phyloP scores from a whole-genome alignment of 176 grass and related monocot species.

The Puya raimondii region DNA sequence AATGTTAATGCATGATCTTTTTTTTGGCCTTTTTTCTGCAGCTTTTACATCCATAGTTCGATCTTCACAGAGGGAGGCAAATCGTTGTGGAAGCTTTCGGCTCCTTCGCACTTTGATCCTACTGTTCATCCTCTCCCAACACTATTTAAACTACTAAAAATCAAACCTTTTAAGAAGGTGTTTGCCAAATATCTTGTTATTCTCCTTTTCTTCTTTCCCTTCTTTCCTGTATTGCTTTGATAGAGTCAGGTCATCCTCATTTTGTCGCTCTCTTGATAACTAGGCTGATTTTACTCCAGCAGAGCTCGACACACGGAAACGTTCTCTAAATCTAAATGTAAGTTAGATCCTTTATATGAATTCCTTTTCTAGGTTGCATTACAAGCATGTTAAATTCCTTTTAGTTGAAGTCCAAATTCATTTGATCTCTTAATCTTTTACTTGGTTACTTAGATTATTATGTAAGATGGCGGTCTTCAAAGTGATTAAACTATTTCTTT shows the following conservation, averaged over 20 bases:
- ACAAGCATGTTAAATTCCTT: not conserved
- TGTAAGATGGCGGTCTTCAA: not conserved
- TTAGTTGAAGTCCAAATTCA: not conserved
- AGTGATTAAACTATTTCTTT: not conserved
- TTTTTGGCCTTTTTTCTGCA: slow-evolving; percentile 19
- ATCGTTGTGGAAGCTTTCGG: slow-evolving; percentile 30
- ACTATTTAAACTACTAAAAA: slow-evolving; percentile 57
- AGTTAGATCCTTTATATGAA: slow-evolving; percentile 1
- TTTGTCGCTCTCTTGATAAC: not conserved
- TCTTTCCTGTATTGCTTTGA: not conserved
- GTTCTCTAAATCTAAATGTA: slow-evolving; percentile 52
- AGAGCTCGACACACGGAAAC: slow-evolving; percentile 48
- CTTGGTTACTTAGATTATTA: not conserved
- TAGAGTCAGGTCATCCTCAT: not conserved
- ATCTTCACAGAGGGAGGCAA: slow-evolving; percentile 40
- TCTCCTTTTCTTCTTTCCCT: not conserved
- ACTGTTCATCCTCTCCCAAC: slow-evolving; percentile 39
- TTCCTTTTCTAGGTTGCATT: not conserved
- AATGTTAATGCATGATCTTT: not conserved
- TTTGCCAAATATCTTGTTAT: not conserved
- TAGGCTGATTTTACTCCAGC: slow-evolving; percentile 80
- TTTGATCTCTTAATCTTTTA: not conserved
- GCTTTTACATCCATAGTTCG: slow-evolving; percentile 78
- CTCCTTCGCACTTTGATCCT: slow-evolving; percentile 30
- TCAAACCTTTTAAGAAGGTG: slow-evolving; percentile 53